Conservation (phyloP, 1,284 basidiomycete genomes). For the Cryptococcus floricola region DNA sequence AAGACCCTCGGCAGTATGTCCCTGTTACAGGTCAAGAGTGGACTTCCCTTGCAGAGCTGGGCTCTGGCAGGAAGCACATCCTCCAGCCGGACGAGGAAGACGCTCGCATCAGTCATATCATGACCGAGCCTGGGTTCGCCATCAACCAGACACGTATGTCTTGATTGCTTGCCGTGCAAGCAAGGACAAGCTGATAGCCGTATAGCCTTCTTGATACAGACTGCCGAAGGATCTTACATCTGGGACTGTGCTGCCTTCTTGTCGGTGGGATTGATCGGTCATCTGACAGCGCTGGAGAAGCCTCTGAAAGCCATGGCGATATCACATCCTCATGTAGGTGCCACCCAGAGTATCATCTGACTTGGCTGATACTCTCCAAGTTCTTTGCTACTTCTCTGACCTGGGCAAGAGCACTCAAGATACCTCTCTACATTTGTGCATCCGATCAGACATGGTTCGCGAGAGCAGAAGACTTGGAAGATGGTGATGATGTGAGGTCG, state of each 20-base stretch:
- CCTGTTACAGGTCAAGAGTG: slow-evolving; percentile 39
- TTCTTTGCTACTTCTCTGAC: slow-evolving; percentile 47
- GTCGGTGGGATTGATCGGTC: slow-evolving; percentile 28
- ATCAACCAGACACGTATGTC: slow-evolving; percentile 47
- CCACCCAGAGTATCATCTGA: not conserved
- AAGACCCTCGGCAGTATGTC: slow-evolving; percentile 42
- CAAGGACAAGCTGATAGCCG: not conserved
- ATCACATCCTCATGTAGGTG: slow-evolving; percentile 46
- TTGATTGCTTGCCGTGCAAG: not conserved
- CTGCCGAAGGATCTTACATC: slow-evolving; percentile 35
- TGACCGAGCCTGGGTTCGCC: slow-evolving; percentile 35
- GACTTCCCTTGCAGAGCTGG: slow-evolving; percentile 35
- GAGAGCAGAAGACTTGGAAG: slow-evolving; percentile 26
- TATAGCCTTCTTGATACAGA: slow-evolving; percentile 44
- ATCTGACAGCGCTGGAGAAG: slow-evolving; percentile 23
- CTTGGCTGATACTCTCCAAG: slow-evolving; percentile 17
- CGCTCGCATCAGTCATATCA: slow-evolving; percentile 32
- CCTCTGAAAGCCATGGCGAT: slow-evolving; percentile 46
- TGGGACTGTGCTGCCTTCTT: slow-evolving; percentile 47
- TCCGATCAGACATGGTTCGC: slow-evolving; percentile 42
- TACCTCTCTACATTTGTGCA: slow-evolving; percentile 40
- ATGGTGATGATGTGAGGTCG: slow-evolving; percentile 29
- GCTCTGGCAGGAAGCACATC: slow-evolving; percentile 16
- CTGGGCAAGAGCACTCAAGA: slow-evolving; percentile 41
- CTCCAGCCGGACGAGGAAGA: slow-evolving; percentile 40